These are phyloP conservation scores for Trametes coccinea DNA, from an alignment of 768 basidiomycete genomes.

Conservation along the genomic window DNA sequence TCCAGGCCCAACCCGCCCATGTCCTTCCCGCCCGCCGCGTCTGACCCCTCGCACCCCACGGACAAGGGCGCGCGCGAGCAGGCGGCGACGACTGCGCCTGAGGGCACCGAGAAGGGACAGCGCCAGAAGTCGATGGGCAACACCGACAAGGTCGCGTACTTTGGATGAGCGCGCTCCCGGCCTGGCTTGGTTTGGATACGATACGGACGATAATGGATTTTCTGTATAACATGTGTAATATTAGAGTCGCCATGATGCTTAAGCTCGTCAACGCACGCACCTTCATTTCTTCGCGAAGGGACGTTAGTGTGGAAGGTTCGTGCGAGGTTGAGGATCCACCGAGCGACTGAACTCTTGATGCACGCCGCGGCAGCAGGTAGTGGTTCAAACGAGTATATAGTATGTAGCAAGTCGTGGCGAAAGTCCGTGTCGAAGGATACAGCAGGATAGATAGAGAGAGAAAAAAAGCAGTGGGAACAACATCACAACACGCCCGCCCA, in stretches of 20 bases:
- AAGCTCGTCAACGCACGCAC: background rate
- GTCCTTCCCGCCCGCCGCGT: constrained; percentile 8
- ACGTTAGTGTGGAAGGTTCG: too few species aligned
- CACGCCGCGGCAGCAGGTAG: too few species aligned
- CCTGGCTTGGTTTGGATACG: background rate
- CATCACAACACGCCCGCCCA: background rate
- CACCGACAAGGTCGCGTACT: constrained; percentile 14
- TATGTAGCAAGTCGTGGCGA: background rate
- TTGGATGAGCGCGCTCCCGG: constrained; percentile 10
- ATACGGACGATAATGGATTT: background rate
- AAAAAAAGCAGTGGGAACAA: background rate
- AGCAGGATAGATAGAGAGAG: constrained; percentile 9
- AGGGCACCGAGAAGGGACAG: constrained; percentile 27
- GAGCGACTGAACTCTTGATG: too few species aligned
- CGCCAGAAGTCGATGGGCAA: constrained; percentile 21
- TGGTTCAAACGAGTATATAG: background rate
- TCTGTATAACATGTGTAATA: constrained; percentile 5
- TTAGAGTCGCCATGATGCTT: background rate
- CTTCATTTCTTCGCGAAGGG: too few species aligned
- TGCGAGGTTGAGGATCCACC: too few species aligned
- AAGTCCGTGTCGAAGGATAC: constrained; percentile 21
- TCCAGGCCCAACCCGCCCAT: background rate
- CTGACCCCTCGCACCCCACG: constrained; percentile 12
- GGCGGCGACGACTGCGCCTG: constrained; percentile 30
- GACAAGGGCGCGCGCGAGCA: constrained; percentile 22